A percentile compares a stretch with the other conserved stretches of the same genome.
Conservation (phyloP, 75 land plant genomes). For the Cupressus sempervirens region DNA sequence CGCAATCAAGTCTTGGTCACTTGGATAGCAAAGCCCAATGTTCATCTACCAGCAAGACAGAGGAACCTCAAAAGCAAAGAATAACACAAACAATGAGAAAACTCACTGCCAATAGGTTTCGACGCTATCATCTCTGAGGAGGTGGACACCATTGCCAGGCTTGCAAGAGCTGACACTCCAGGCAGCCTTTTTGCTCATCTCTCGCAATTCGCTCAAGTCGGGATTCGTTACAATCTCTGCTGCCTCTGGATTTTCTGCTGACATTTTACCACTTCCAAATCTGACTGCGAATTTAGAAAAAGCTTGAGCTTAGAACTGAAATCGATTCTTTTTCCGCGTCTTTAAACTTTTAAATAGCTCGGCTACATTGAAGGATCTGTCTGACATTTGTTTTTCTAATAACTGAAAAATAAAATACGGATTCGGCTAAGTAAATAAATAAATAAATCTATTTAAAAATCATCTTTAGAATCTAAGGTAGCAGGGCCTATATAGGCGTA, state of each 20-base stretch:
- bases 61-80: background rate
- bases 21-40: background rate
- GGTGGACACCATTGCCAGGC: conserved; percentile 85
- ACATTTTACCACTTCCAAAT: background rate
- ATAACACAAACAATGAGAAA: background rate
- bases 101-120: conserved; percentile 96
- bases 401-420: no score
- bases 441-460: no score
- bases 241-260: background rate
- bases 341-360: background rate
- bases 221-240: background rate
- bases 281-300: background rate
- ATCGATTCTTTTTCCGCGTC: background rate
- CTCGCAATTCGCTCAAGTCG: conserved; percentile 43
- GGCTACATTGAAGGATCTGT: background rate
- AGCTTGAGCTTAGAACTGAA: background rate
- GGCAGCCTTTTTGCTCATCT: conserved; percentile 93
- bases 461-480: no score
- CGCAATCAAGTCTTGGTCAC: no score
- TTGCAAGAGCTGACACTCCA: conserved; percentile 99
- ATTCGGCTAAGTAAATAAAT: no score
- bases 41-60: background rate
- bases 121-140: conserved; percentile 78
- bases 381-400: no score
- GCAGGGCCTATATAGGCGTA: no score